Base-by-base conservation (phyloP, 2,329 filamentous ascomycete species). In the Alternaria sp. region DNA sequence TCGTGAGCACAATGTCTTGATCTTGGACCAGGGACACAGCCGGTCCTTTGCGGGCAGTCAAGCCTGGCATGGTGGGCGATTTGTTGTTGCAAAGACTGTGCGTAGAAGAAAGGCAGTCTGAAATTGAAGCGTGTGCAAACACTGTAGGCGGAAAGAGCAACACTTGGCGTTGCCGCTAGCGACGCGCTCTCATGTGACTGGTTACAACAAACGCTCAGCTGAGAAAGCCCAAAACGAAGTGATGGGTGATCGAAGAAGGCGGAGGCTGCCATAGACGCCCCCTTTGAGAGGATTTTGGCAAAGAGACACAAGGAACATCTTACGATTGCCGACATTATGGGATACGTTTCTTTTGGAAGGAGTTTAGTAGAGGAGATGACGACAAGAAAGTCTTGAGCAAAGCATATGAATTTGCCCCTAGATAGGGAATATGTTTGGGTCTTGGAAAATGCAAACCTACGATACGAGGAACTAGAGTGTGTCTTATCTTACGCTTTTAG, bases 1-100 rank as follows among this genome's bases (percentile, higher is more conserved):
- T 54, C 9, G 45, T 58, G 7, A 63, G 49, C 39, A 36, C 46
- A 11, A 65, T 52, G 26, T 64, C 61, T 24, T 56, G 56, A 3
- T 63, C 58, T 41, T 52, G 53, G n/a, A 62, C 56, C 1, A 59
- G 33, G 0, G 56, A 59, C 1, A 62, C 44, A 9, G 51, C 33
- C 9, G 39, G 26, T 7, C 48, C 42, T 17, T 42, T 62, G 31
- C 52, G 39, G 31, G 10, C 4, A 21, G 42, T 24, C 21, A 59
- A 37, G 3, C 37, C 56, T 23, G 51, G 51, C 56, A 62, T 59
- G 11, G 7, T 52, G 33, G 14, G 10, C 23, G 28, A 33, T 17
- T 28, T 33, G 13, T 7, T 29, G 45, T 5, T 24, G n/a, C 11
- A 26, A 28, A 2, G 13, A 5, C 14, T 52, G 28, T 42, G 21